phyloP scores from a whole-genome alignment of 2,329 filamentous ascomycete species.

The Plectosphaerella sp. region DNA sequence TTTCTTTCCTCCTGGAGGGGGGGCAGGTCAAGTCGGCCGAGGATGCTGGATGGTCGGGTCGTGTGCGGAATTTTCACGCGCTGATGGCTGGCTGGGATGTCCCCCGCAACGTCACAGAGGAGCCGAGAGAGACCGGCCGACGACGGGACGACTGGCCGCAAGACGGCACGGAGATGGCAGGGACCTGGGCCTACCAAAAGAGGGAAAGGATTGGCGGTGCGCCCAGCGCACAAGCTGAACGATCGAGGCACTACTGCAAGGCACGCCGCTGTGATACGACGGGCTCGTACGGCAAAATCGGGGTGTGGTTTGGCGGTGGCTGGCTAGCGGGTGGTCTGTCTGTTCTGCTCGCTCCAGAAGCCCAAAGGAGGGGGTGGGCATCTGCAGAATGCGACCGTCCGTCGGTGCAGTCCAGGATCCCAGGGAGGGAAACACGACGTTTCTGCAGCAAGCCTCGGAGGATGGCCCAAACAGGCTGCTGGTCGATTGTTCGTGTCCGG shows the following conservation, averaged over 20 bases:
- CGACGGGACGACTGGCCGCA: neutral
- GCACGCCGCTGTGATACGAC: conserved; percentile 2
- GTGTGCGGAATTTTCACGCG: conserved; percentile 9
- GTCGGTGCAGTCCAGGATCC: neutral
- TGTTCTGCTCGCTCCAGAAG: too few relatives aligned
- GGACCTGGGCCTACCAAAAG: conserved; percentile 2
- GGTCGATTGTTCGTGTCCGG: neutral
- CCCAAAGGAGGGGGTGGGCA: neutral
- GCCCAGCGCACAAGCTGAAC: neutral
- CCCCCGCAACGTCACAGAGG: conserved; percentile 1
- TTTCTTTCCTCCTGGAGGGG: conserved; percentile 3
- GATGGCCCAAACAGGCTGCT: neutral
- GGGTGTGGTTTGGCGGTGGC: neutral
- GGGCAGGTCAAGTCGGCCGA: conserved; percentile 1
- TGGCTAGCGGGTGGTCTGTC: neutral
- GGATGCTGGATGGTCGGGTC: conserved; percentile 7
- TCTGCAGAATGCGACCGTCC: neutral
- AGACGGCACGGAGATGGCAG: conserved; percentile 7
- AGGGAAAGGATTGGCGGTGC: conserved; percentile 4
- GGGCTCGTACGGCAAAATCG: neutral
- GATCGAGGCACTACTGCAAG: conserved; percentile 2
- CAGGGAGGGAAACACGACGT: neutral
- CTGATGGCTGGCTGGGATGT: conserved; percentile 10
- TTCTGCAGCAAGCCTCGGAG: neutral
- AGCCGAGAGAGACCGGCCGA: neutral